Conservation (phyloP, 768 basidiomycete genomes). For the Tulasnella sp. region DNA sequence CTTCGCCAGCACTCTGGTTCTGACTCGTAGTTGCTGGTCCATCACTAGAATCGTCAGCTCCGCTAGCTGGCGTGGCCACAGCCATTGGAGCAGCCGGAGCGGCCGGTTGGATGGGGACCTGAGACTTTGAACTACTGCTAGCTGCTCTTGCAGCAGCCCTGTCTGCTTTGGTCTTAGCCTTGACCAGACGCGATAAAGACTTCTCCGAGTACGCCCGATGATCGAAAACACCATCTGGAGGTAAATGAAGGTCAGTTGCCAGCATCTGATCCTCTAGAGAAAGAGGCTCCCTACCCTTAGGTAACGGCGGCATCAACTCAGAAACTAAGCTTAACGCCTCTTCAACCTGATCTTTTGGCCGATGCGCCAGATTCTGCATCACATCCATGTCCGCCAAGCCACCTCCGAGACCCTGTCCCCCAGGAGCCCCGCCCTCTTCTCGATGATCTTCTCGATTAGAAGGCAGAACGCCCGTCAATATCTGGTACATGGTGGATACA, state of each 20-base stretch:
- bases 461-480: constrained; percentile 87
- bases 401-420: constrained; percentile 73
- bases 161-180: constrained; percentile 65
- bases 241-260: not conserved
- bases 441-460: constrained; percentile 36
- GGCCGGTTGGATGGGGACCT: not conserved
- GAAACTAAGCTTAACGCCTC: constrained; percentile 82
- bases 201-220: constrained; percentile 85
- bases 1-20: not conserved
- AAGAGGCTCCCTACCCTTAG: constrained; percentile 52
- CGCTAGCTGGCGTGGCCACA: not conserved
- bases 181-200: constrained; percentile 58
- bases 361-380: constrained; percentile 92
- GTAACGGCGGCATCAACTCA: constrained; percentile 85
- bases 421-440: constrained; percentile 46
- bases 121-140: not conserved
- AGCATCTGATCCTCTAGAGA: not conserved
- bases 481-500: constrained; percentile 86
- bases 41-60: not conserved
- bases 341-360: constrained; percentile 95
- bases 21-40: not conserved
- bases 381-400: constrained; percentile 94
- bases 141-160: constrained; percentile 18
- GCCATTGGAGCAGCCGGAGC: not conserved
- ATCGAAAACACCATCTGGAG: constrained; percentile 87